Evolutionary conservation across 1,284 basidiomycete species (phyloP).

Genomic region (Testicularia cyperi): DNA sequence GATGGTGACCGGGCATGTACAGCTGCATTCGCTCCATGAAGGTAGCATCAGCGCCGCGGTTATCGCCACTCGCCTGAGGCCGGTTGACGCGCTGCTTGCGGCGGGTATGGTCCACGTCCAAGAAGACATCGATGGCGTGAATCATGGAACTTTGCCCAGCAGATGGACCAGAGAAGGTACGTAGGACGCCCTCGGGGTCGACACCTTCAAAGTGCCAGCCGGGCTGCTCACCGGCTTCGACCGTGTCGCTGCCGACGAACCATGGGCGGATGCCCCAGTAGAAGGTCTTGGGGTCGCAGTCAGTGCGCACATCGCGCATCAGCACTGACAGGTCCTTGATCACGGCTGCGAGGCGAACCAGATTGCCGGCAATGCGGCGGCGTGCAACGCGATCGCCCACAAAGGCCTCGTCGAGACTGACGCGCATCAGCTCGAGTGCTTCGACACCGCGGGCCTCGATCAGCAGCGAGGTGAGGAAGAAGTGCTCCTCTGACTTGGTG

Average conservation of each 20-base stretch:
- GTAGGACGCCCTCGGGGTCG: constrained; percentile 62
- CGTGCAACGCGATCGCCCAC: constrained; percentile 78
- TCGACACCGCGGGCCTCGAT: constrained; percentile 87
- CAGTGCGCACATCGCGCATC: constrained; percentile 66
- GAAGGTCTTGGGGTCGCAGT: constrained; percentile 77
- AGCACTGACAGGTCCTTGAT: constrained; percentile 64
- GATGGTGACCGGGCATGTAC: constrained; percentile 65
- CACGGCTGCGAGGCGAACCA: constrained; percentile 69
- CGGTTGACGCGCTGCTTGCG: constrained; percentile 29
- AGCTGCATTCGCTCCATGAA: constrained; percentile 55
- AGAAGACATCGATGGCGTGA: constrained; percentile 84
- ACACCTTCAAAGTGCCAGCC: constrained; percentile 83
- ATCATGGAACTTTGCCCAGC: constrained; percentile 88
- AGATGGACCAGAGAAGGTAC: constrained; percentile 74
- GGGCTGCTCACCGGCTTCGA: constrained; percentile 44
- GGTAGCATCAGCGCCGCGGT: constrained; percentile 35
- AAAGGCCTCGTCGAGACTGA: constrained; percentile 87
- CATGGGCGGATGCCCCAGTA: constrained; percentile 85
- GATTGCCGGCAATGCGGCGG: constrained; percentile 63
- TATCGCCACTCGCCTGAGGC: constrained; percentile 6
- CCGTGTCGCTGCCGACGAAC: constrained; percentile 81
- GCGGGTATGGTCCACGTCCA: constrained; percentile 73
- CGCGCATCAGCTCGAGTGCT: constrained; percentile 81
- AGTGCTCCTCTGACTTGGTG: constrained; percentile 81
- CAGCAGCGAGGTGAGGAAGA: constrained; percentile 83